A percentile compares a stretch with the other conserved stretches of the same genome.
Conservation (phyloP, 371 early-diverging fungal genomes). For the Mortierella polycephala region DNA sequence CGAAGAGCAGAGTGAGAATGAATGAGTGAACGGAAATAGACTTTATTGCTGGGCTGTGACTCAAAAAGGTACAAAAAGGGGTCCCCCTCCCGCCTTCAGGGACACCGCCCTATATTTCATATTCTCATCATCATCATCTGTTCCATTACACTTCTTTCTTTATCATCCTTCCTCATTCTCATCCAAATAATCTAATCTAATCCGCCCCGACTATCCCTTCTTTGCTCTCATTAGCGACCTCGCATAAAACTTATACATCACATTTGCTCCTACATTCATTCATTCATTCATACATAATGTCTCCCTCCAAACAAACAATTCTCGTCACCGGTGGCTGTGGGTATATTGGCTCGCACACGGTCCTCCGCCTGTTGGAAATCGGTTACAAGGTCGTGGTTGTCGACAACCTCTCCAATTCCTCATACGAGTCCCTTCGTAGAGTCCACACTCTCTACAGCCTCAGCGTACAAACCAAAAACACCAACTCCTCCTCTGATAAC, state of each 20-base stretch:
- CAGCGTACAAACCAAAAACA: constrained; percentile 4
- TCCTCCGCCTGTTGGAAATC: constrained; percentile 76
- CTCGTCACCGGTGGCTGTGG: constrained; percentile 94
- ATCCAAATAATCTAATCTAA: background rate
- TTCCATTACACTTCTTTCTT: background rate
- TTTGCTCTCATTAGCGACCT: too few relatives aligned
- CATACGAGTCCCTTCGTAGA: constrained; percentile 65
- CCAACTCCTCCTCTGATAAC: constrained; percentile 4
- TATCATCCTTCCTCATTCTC: background rate
- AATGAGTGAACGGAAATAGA: too few relatives aligned
- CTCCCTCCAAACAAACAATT: constrained; percentile 58
- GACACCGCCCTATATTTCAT: background rate
- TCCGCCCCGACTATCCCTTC: too few relatives aligned
- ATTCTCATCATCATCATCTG: constrained; percentile 2
- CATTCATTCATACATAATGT: constrained; percentile 21
- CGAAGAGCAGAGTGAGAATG: too few relatives aligned
- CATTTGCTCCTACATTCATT: too few relatives aligned
- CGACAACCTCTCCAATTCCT: constrained; percentile 82
- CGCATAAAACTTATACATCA: too few relatives aligned
- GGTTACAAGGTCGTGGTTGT: constrained; percentile 82
- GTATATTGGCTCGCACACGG: constrained; percentile 92
- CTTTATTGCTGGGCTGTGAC: too few relatives aligned
- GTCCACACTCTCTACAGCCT: constrained; percentile 56
- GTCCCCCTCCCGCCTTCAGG: background rate
- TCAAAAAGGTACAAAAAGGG: too few relatives aligned